These are phyloP conservation scores for Penicillium aurantiogriseum DNA, from an alignment of 2,329 filamentous ascomycete species.

Conservation along the genomic window DNA sequence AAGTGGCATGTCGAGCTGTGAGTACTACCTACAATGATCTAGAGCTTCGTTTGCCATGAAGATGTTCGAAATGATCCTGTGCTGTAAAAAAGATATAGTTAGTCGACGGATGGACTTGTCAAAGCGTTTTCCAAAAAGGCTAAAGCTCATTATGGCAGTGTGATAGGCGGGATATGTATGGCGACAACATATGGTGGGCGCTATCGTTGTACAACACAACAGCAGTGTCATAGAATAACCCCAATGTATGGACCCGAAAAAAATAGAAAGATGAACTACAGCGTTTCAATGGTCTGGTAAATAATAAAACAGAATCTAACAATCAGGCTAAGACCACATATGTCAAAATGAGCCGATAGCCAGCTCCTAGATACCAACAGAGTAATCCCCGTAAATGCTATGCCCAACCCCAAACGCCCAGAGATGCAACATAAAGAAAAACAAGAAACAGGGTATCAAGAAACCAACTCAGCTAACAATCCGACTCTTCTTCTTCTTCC, in stretches of 20 bases:
- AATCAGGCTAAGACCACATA: background rate
- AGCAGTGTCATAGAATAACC: background rate
- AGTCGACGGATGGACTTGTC: no score
- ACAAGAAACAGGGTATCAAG: slow-evolving; percentile 24
- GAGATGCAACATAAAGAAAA: slow-evolving; percentile 5
- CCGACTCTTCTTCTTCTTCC: slow-evolving; percentile 38
- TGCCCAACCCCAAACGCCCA: slow-evolving; percentile 10
- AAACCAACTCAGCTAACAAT: slow-evolving; percentile 25
- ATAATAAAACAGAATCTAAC: background rate
- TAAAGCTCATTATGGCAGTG: background rate
- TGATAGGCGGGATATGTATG: background rate
- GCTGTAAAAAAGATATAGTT: no score
- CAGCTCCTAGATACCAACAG: background rate
- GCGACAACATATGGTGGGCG: background rate
- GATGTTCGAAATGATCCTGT: no score
- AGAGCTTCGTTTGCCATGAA: no score
- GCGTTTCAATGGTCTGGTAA: no score
- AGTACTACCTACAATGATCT: background rate
- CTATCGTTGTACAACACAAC: background rate
- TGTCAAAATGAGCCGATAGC: background rate
- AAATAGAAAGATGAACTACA: background rate
- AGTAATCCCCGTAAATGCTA: background rate
- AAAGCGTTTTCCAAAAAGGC: no score
- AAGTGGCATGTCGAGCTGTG: background rate
- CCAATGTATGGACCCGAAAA: background rate